Conservation (phyloP, 805 yeast genomes). For the Myxozyma vanderwaltii region DNA sequence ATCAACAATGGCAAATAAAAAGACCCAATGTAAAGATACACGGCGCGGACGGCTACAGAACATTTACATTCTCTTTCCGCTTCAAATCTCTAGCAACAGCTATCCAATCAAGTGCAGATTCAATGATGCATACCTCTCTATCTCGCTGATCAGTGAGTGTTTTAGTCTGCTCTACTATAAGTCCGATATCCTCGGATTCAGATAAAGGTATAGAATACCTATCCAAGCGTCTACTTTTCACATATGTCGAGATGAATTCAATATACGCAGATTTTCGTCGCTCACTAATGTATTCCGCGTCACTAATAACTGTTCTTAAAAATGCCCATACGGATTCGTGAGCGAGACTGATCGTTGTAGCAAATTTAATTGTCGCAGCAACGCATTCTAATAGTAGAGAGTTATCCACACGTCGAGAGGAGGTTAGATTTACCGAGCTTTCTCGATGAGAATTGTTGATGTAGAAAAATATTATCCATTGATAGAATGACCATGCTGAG, state of each 20-base stretch:
- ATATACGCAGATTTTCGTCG: slow-evolving; percentile 3
- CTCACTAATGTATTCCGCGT: slow-evolving; percentile 13
- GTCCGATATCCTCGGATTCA: not conserved
- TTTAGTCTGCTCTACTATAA: slow-evolving; percentile 1
- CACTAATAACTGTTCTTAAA: slow-evolving; percentile 18
- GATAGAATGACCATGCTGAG: slow-evolving; percentile 35
- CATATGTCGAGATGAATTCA: slow-evolving; percentile 8
- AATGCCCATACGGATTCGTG: slow-evolving; percentile 31
- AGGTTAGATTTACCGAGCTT: not conserved
- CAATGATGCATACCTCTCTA: slow-evolving; percentile 15
- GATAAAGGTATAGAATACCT: not conserved
- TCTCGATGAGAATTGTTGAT: slow-evolving; percentile 6
- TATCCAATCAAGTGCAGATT: slow-evolving; percentile 9
- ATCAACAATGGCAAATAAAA: not conserved
- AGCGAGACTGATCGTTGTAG: slow-evolving; percentile 23
- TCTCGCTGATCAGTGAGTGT: slow-evolving; percentile 13
- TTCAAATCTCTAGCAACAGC: slow-evolving; percentile 8
- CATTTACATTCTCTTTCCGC: not conserved
- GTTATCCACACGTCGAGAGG: slow-evolving; percentile 9
- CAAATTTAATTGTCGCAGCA: slow-evolving; percentile 18
- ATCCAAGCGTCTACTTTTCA: slow-evolving; percentile 19
- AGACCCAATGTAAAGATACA: no score
- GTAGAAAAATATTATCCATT: slow-evolving; percentile 20
- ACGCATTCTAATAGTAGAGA: slow-evolving; percentile 11
- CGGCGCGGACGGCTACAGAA: no score